Base-by-base conservation (phyloP, 1,139 yeast species). In the Pneumocystis wakefieldiae region DNA sequence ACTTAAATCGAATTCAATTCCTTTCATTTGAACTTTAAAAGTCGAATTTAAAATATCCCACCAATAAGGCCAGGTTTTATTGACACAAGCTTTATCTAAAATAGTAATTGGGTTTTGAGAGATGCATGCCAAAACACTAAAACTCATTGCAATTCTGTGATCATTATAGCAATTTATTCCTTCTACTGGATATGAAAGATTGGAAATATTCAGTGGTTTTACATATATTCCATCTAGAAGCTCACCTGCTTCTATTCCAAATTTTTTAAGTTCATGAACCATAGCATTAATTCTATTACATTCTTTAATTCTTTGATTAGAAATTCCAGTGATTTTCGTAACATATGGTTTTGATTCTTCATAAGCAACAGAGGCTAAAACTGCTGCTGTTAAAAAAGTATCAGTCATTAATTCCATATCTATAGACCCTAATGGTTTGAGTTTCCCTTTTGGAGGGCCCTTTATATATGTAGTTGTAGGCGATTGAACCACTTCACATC, bases 401-500 rank as follows among this genome's bases (percentile, higher is more conserved):
- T 92, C 99, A 0, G 99, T 92, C 98, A 92, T 92, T 64, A 98
- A 98, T 75, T 92, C 98, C 98, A 92, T 94, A 73, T 94, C 97
- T 65, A 92, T 86, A 67, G 79, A 82, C 15, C 83, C 77, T 67
- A 92, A 77, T 14, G 96, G 89, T 70, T 79, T 81, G 68, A 92
- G 79, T 2, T 75, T 69, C 15, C 95, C 94, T 57, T 76, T 75
- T 38, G 86, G 79, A 10, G 97, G 96, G 58, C 97, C 98, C 59
- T 86, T 83, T 3, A 94, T 97, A 0, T 97, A 89, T 0, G 98
- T 92, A 1, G 95, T 84, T 1, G 86, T 82, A 0, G 81, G 84
- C 1, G 94, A 83, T 77, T 94, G 98, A 60, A 76, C 79, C 37
- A 92, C 98, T 14, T 73, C 76, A 75, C 98, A 94, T 1, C 98